phyloP scores from a whole-genome alignment of 495 filamentous ascomycete species.

The Penicillium steckii region DNA sequence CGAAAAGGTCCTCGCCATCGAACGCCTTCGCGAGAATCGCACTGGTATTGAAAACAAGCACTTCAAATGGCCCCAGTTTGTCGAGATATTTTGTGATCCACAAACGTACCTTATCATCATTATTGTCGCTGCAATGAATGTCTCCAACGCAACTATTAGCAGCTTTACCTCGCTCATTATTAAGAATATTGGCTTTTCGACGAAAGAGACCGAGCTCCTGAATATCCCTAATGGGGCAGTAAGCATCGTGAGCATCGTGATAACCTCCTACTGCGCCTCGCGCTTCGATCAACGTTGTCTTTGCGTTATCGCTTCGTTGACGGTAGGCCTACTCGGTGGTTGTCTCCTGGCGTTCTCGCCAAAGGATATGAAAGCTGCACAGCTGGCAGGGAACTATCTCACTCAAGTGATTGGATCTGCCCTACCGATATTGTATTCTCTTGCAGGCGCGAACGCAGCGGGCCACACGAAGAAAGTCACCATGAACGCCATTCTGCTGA shows the following conservation, averaged over 20 bases:
- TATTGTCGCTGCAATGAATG: slow-evolving; percentile 21
- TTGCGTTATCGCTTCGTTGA: slow-evolving; percentile 36
- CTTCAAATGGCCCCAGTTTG: slow-evolving; percentile 50
- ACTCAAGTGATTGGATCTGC: slow-evolving; percentile 39
- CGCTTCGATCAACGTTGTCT: slow-evolving; percentile 50
- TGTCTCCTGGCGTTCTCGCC: slow-evolving; percentile 59
- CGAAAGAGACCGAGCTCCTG: slow-evolving; percentile 55
- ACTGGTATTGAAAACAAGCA: slow-evolving; percentile 56
- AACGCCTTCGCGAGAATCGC: slow-evolving; percentile 53
- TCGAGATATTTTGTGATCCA: slow-evolving; percentile 33
- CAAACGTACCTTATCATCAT: slow-evolving; percentile 35
- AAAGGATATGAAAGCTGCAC: slow-evolving; percentile 27
- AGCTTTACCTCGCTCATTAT: slow-evolving; percentile 33
- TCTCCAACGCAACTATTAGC: slow-evolving; percentile 29
- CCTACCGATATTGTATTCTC: slow-evolving; percentile 41
- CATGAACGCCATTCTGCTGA: slow-evolving; percentile 55
- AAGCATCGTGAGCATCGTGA: slow-evolving; percentile 53
- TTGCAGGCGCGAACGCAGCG: slow-evolving; percentile 42
- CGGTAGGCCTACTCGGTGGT: slow-evolving; percentile 50
- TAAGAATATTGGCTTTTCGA: slow-evolving; percentile 42
- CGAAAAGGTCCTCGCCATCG: slow-evolving; percentile 51
- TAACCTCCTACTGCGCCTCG: slow-evolving; percentile 40
- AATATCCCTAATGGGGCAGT: slow-evolving; percentile 64
- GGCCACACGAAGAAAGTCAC: slow-evolving; percentile 55
- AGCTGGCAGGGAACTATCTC: slow-evolving; percentile 40